phyloP scores from a whole-genome alignment of 441 rosid genomes.

The Adansonia grandidieri region DNA sequence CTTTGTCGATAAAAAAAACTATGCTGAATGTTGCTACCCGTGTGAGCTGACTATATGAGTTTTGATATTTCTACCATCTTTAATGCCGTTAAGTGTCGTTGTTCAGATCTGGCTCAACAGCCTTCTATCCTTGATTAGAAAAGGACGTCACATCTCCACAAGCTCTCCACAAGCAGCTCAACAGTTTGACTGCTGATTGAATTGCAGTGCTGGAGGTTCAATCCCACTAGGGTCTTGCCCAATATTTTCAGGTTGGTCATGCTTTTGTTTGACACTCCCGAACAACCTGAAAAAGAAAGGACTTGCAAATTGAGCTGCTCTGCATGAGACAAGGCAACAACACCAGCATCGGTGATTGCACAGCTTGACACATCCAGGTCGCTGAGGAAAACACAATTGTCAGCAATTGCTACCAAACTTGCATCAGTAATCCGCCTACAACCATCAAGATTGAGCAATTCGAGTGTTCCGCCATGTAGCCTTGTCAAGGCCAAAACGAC shows the following conservation, averaged over 20 bases:
- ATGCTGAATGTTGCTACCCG: slow-evolving; percentile 40
- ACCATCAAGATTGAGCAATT: slow-evolving; percentile 77
- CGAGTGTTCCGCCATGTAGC: slow-evolving; percentile 74
- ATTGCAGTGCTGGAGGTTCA: slow-evolving; percentile 85
- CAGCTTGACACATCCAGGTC: slow-evolving; percentile 83
- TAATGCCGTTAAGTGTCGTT: not conserved
- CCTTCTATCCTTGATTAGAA: slow-evolving; percentile 33
- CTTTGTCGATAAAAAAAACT: slow-evolving; percentile 32
- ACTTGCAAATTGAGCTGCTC: slow-evolving; percentile 79
- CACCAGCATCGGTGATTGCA: slow-evolving; percentile 68
- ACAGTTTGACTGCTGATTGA: slow-evolving; percentile 67
- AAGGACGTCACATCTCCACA: slow-evolving; percentile 96
- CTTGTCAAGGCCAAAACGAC: slow-evolving; percentile 58
- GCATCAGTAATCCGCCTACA: slow-evolving; percentile 84
- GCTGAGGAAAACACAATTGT: slow-evolving; percentile 68
- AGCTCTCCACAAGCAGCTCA: slow-evolving; percentile 59
- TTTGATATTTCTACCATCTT: slow-evolving; percentile 25
- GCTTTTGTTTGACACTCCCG: slow-evolving; percentile 67
- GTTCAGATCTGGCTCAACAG: slow-evolving; percentile 15
- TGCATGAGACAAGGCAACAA: slow-evolving; percentile 59
- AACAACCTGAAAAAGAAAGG: slow-evolving; percentile 81
- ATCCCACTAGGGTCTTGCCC: slow-evolving; percentile 74
- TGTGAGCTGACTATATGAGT: slow-evolving; percentile 19
- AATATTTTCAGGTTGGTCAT: slow-evolving; percentile 58
- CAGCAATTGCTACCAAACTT: slow-evolving; percentile 67